Evolutionary conservation across 164 flowering plant species (phyloP).

Genomic region (Umbellularia californica): DNA sequence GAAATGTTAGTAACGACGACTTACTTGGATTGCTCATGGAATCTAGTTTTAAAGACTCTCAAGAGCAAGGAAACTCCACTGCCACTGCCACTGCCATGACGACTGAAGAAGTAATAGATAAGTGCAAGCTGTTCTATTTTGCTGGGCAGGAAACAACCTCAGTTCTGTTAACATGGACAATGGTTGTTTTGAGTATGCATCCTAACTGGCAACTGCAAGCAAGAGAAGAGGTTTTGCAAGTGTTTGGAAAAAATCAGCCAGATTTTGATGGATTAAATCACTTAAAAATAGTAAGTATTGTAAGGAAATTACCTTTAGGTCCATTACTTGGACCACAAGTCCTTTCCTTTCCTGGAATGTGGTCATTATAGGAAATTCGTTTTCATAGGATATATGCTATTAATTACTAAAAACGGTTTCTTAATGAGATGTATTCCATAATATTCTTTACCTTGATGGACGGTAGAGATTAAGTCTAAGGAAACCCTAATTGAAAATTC

Average conservation of each 20-base stretch:
- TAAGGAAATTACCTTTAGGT: too few species aligned
- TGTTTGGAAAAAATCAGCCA: slow-evolving; percentile 23
- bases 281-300: background rate
- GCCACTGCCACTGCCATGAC: background rate
- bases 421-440: too few species aligned
- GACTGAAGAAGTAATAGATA: slow-evolving; percentile 2
- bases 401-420: too few species aligned
- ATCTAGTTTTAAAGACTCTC: slow-evolving; percentile 1
- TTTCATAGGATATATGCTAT: too few species aligned
- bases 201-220: slow-evolving; percentile 46
- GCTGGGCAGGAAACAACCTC: slow-evolving; percentile 52
- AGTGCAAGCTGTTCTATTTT: slow-evolving; percentile 42
- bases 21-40: slow-evolving; percentile 12
- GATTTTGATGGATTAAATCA: slow-evolving; percentile 23
- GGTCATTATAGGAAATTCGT: too few species aligned
- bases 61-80: slow-evolving; percentile 4
- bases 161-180: slow-evolving; percentile 39
- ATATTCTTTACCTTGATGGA: too few species aligned
- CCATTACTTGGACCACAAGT: too few species aligned
- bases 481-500: too few species aligned
- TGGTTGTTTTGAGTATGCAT: slow-evolving; percentile 35
- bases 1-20: slow-evolving; percentile 6
- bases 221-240: slow-evolving; percentile 39
- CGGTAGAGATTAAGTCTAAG: too few species aligned
- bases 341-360: too few species aligned